Percentiles rank a stretch among this genome's conserved stretches.
These are phyloP conservation scores for Rhododendron molle DNA, from an alignment of 148 eudicot genomes.

Conservation along the genomic window DNA sequence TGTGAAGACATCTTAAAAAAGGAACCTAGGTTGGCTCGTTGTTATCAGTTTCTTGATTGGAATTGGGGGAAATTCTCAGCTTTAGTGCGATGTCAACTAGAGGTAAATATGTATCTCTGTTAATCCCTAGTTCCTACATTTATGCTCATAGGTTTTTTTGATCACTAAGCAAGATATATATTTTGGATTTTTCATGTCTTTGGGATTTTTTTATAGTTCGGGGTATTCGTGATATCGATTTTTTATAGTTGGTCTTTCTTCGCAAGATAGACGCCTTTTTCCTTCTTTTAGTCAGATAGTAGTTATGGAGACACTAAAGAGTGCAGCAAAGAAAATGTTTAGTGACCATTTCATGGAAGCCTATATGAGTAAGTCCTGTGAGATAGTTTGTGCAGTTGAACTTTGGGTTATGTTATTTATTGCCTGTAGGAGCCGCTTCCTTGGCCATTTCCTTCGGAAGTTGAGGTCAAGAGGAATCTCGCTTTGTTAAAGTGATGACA, in stretches of 20 bases:
- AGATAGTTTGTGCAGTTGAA: background rate
- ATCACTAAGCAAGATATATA: background rate
- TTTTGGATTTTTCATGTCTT: background rate
- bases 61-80: constrained; percentile 2
- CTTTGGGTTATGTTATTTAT: background rate
- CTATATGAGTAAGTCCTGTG: background rate
- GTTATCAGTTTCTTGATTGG: background rate
- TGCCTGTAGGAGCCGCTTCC: background rate
- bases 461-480: background rate
- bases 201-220: background rate
- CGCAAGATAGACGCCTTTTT: background rate
- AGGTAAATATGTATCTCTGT: background rate
- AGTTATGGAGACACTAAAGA: background rate
- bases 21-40: background rate
- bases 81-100: background rate
- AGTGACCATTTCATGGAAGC: background rate
- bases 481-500: background rate
- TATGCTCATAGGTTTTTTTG: background rate
- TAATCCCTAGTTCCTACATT: background rate
- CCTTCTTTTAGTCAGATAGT: background rate
- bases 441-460: background rate
- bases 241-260: background rate
- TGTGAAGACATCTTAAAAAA: background rate
- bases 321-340: background rate
- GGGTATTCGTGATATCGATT: background rate